These are phyloP conservation scores for Stylosanthes scabra DNA, from an alignment of 331 rosid genomes.

Conservation along the genomic window DNA sequence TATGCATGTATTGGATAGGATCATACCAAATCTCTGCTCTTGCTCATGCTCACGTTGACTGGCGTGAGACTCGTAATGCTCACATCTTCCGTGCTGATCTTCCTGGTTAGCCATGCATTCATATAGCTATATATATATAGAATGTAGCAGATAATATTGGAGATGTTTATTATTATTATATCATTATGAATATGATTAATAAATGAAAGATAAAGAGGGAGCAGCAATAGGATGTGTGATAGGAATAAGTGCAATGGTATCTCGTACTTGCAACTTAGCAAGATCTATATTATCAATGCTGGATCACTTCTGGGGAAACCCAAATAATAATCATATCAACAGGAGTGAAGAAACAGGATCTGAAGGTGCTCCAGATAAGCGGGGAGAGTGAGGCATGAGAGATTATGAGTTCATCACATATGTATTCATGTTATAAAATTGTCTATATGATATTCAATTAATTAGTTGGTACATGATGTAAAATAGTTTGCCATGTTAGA, in stretches of 20 bases:
- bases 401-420: neutral
- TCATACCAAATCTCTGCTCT: conserved; percentile 31
- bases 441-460: too few species aligned
- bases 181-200: too few species aligned
- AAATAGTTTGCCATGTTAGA: too few species aligned
- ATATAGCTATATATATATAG: neutral
- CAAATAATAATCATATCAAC: neutral
- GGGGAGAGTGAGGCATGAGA: too few species aligned
- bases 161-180: neutral
- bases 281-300: conserved; percentile 37
- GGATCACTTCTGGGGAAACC: conserved; percentile 8
- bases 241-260: conserved; percentile 39
- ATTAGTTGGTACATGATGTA: too few species aligned
- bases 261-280: conserved; percentile 33
- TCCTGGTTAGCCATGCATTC: conserved; percentile 28
- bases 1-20: conserved; percentile 38
- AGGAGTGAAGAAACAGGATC: conserved; percentile 50
- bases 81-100: conserved; percentile 49
- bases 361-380: conserved; percentile 51
- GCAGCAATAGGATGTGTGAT: conserved; percentile 37
- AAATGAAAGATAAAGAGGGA: conserved; percentile 35
- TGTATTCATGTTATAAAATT: neutral
- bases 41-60: conserved; percentile 40
- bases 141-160: neutral
- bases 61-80: conserved; percentile 39